These are phyloP conservation scores for Mallotus japonicus DNA, from an alignment of 441 rosid species.

Conservation along the genomic window DNA sequence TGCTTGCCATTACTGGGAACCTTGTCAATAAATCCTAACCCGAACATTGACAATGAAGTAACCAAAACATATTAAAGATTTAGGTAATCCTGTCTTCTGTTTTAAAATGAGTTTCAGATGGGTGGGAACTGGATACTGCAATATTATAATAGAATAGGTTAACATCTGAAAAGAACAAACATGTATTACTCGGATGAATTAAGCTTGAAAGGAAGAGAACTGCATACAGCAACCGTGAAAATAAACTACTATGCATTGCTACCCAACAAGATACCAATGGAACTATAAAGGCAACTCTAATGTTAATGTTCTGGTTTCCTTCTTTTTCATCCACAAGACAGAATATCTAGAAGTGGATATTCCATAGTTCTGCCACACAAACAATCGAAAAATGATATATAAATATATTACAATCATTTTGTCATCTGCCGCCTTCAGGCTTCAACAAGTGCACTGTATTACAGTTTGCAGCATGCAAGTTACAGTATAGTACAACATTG, in stretches of 20 bases:
- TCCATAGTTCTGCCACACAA: slow-evolving; percentile 22
- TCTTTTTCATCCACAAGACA: slow-evolving; percentile 21
- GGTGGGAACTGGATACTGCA: too few species aligned
- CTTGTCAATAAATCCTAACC: too few species aligned
- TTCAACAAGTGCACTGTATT: slow-evolving; percentile 20
- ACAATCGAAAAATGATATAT: slow-evolving; percentile 36
- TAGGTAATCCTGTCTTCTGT: too few species aligned
- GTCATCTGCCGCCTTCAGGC: slow-evolving; percentile 23
- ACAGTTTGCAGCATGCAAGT: slow-evolving; percentile 23
- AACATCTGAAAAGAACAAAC: background rate
- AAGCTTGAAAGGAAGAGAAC: background rate
- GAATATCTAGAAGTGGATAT: slow-evolving; percentile 7
- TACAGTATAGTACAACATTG: slow-evolving; percentile 86
- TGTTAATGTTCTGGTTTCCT: slow-evolving; percentile 1
- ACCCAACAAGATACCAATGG: background rate
- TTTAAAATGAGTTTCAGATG: too few species aligned
- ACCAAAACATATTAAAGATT: too few species aligned
- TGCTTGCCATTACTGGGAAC: too few species aligned
- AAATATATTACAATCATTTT: slow-evolving; percentile 33
- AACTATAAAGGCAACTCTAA: slow-evolving; percentile 1
- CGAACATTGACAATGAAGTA: too few species aligned
- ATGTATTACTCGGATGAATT: background rate
- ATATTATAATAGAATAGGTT: background rate
- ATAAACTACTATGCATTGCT: background rate
- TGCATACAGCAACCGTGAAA: background rate